These are phyloP conservation scores for Ogataea hybrid DNA, from an alignment of 1,139 yeast genomes.

Conservation along the genomic window DNA sequence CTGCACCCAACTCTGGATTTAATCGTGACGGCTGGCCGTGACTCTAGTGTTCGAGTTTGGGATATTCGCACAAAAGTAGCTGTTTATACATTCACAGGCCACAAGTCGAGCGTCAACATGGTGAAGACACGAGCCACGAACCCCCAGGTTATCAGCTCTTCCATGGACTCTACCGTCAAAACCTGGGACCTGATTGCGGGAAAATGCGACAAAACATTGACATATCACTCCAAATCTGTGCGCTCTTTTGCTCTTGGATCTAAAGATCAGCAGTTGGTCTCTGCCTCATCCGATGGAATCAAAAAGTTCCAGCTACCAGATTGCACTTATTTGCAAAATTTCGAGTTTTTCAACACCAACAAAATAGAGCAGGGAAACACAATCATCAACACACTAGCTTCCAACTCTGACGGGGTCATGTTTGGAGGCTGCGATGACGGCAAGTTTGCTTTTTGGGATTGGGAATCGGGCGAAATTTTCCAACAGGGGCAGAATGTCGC, in stretches of 20 bases:
- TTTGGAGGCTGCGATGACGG: constrained; percentile 90
- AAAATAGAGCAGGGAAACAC: constrained; percentile 36
- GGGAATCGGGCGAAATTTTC: constrained; percentile 62
- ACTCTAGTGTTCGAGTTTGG: constrained; percentile 87
- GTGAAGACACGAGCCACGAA: constrained; percentile 68
- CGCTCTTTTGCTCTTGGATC: constrained; percentile 74
- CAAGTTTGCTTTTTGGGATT: constrained; percentile 72
- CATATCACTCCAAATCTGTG: constrained; percentile 84
- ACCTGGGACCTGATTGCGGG: constrained; percentile 86
- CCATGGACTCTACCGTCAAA: constrained; percentile 81
- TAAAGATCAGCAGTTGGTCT: constrained; percentile 69
- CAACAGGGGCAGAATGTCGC: constrained; percentile 52
- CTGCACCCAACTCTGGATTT: constrained; percentile 86
- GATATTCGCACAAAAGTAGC: constrained; percentile 81
- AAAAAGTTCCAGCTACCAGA: constrained; percentile 84
- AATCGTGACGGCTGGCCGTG: constrained; percentile 89
- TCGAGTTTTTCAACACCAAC: constrained; percentile 51
- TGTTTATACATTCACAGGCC: constrained; percentile 80
- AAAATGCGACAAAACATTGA: constrained; percentile 55
- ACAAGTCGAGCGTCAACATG: constrained; percentile 69
- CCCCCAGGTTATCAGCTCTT: constrained; percentile 82
- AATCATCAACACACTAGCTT: constrained; percentile 67
- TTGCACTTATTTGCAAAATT: constrained; percentile 56
- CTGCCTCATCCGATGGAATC: constrained; percentile 76
- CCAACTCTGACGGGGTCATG: constrained; percentile 65